phyloP scores from a whole-genome alignment of 371 early-diverging fungal genomes.

The Syncephalastrum sp. region DNA sequence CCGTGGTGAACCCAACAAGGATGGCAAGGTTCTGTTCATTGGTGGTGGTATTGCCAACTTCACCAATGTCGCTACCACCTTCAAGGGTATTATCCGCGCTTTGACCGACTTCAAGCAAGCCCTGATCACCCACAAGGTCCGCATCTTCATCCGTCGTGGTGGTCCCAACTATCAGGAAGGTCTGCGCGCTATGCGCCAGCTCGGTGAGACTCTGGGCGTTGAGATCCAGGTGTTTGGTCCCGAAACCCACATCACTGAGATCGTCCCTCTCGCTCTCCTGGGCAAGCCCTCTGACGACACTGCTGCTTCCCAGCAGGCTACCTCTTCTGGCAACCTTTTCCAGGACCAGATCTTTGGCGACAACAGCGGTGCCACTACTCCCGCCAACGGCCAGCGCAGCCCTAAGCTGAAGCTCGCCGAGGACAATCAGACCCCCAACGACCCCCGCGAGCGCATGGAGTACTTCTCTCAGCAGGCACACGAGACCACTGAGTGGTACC shows the following conservation, averaged over 20 bases:
- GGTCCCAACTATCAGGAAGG: slow-evolving; percentile 99
- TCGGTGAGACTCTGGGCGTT: slow-evolving; percentile 90
- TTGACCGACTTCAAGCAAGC: slow-evolving; percentile 88
- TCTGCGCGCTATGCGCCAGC: slow-evolving; percentile 89
- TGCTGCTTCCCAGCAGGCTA: slow-evolving; percentile 18
- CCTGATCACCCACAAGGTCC: slow-evolving; percentile 84
- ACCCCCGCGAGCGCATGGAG: slow-evolving; percentile 56
- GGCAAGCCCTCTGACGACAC: slow-evolving; percentile 46
- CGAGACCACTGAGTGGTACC: slow-evolving; percentile 55
- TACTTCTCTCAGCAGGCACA: slow-evolving; percentile 41
- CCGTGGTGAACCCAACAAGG: slow-evolving; percentile 75
- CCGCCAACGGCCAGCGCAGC: slow-evolving; percentile 28
- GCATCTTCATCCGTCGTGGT: slow-evolving; percentile 95
- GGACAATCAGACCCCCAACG: slow-evolving; percentile 38
- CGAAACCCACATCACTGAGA: slow-evolving; percentile 97
- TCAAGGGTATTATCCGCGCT: slow-evolving; percentile 97
- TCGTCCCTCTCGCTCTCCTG: slow-evolving; percentile 91
- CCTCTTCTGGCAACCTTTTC: slow-evolving; percentile 64
- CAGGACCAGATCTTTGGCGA: slow-evolving; percentile 64
- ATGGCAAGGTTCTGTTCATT: slow-evolving; percentile 94
- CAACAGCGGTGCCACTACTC: slow-evolving; percentile 28
- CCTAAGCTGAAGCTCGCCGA: slow-evolving; percentile 37
- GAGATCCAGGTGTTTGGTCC: slow-evolving; percentile 96
- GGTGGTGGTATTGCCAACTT: slow-evolving; percentile 99
- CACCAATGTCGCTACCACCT: slow-evolving; percentile 97